These are phyloP conservation scores for Trametes maxima DNA, from an alignment of 768 basidiomycete genomes.

Conservation along the genomic window DNA sequence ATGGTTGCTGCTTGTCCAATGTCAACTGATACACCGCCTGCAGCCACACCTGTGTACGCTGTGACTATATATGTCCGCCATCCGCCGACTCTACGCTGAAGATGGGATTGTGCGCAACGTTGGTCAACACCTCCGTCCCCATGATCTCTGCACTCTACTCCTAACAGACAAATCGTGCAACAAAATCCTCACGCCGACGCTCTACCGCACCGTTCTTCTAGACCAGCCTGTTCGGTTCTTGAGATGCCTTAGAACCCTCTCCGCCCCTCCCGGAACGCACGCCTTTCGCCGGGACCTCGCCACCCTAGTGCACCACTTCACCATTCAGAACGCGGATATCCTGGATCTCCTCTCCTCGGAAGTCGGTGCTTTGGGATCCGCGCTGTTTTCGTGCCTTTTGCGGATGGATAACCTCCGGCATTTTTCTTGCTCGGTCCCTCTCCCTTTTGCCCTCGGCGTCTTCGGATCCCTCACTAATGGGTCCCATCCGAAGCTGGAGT, in stretches of 20 bases:
- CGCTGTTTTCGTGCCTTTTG: neutral
- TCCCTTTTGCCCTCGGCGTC: neutral
- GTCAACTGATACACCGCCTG: no score
- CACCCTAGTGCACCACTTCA: neutral
- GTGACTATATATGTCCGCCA: no score
- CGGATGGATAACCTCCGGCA: neutral
- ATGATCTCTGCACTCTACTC: neutral
- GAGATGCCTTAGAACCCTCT: neutral
- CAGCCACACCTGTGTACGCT: no score
- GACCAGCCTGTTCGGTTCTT: neutral
- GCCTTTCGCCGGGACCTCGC: neutral
- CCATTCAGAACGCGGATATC: neutral
- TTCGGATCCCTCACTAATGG: neutral
- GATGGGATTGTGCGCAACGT: no score
- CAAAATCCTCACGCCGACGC: neutral
- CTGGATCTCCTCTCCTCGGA: neutral
- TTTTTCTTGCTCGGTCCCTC: neutral
- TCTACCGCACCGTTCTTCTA: neutral
- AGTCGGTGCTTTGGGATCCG: neutral
- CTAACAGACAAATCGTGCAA: neutral
- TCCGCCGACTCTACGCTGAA: no score
- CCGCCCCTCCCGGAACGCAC: neutral
- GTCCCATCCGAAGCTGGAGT: neutral
- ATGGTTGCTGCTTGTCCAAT: no score
- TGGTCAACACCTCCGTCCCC: no score